Evolutionary conservation across 331 rosid genomes (phyloP), one percentile per base, ranked within the genome.

Genomic region (Acacia concinna): DNA sequence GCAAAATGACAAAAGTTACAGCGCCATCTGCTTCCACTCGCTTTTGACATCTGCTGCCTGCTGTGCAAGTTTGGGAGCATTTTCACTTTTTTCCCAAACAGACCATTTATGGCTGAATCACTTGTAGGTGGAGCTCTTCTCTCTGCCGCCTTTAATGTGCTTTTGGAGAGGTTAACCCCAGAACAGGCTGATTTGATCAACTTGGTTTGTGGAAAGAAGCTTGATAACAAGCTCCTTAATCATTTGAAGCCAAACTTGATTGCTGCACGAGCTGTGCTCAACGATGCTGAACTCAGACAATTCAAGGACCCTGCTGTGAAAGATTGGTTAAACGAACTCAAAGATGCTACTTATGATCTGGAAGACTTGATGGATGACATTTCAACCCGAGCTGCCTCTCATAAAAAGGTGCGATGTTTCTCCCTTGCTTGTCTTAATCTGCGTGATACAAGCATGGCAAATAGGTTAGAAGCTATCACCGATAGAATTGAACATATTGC

Each of bases 211-310:
- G 21, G 6, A 12, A 0, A 3, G 17, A 30, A 40, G 6, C 46
- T 52, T 0, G 0, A 6, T 5, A 14, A 1, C 1, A n/a, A 3
- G 0, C 6, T 60, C 1, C 18, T 78, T 0, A 3, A 0, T 17
- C 11, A 37, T 32, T 23, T 71, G 64, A 5, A 8, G 21, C 51
- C 0, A 4, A 2, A 4, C 0, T 46, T 79, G 12, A 0, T 0
- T n/a, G 21, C 30, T 11, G 57, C 70, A 1, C 0, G 0, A 10
- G 20, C 1, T 0, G 30, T 72, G 23, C 25, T 77, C 3, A 10
- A 21, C 2, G 82, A 82, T 15, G 82, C 80, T 0, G 77, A 78
- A 21, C 82, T 71, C 5, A 56, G 66, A 18, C 73, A 71, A 5
- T 13, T 82, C 18, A 72, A 5, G 0, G 1, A 34, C 0, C 4